phyloP scores from a whole-genome alignment of 345 rosid species.

The Populus ilicifolia region DNA sequence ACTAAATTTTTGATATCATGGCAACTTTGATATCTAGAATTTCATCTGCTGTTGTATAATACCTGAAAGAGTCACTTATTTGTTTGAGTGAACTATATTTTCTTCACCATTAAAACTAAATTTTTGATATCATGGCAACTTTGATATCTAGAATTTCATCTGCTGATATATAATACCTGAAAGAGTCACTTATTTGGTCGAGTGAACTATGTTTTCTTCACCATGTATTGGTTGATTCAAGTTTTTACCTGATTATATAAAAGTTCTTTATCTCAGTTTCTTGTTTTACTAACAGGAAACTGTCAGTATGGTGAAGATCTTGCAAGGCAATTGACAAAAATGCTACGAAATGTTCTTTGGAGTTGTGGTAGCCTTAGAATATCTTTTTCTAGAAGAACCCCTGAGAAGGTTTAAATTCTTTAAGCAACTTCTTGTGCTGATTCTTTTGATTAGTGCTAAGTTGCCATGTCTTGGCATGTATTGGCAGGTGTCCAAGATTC shows the following conservation, averaged over 20 bases:
- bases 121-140: neutral
- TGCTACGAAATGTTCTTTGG: constrained; percentile 30
- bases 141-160: neutral
- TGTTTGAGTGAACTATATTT: neutral
- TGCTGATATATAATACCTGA: neutral
- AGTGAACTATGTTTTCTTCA: neutral
- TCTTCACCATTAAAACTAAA: neutral
- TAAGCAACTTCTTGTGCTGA: neutral
- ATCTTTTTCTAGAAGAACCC: constrained; percentile 34
- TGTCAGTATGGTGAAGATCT: constrained; percentile 28
- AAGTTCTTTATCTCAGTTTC: neutral
- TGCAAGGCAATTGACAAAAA: constrained; percentile 17
- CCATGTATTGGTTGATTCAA: neutral
- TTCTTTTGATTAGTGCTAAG: constrained; percentile 4
- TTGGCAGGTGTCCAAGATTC: constrained; percentile 17
- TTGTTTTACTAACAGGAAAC: constrained; percentile 11
- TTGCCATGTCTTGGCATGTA: neutral
- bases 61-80: neutral
- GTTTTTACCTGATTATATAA: neutral
- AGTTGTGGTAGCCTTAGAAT: constrained; percentile 32
- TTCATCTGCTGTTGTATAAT: neutral
- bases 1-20: neutral
- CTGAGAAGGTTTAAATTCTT: constrained; percentile 17
- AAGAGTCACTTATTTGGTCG: neutral
- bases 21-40: neutral